These are phyloP conservation scores for Cryptosporidium sp. DNA, from an alignment of 169 alveolate genomes.

Conservation along the genomic window DNA sequence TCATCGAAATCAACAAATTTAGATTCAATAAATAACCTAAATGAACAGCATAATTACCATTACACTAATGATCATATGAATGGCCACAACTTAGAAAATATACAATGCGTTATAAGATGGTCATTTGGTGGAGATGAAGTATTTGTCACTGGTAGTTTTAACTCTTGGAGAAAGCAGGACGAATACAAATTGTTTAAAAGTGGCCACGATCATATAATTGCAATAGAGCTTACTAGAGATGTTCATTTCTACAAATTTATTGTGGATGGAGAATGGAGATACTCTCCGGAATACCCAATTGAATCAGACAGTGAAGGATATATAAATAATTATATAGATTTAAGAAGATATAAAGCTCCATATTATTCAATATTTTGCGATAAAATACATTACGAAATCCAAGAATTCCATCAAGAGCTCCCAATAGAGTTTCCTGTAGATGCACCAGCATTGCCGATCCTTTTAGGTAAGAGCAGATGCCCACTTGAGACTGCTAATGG, in stretches of 20 bases:
- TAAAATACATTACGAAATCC: not conserved
- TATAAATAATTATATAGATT: conserved; percentile 31
- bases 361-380: conserved; percentile 2
- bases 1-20: not conserved
- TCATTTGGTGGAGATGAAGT: conserved; percentile 51
- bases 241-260: conserved; percentile 61
- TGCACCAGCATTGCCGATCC: conserved; percentile 66
- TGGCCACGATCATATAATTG: conserved; percentile 64
- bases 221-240: conserved; percentile 34
- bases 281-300: conserved; percentile 26
- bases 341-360: conserved; percentile 37
- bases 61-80: not conserved
- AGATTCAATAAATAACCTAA: not conserved
- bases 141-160: conserved; percentile 56
- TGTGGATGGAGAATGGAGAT: conserved; percentile 75
- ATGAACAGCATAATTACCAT: not conserved
- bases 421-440: conserved; percentile 72
- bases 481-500: conserved; percentile 38
- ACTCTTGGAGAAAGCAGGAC: conserved; percentile 41
- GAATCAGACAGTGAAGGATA: conserved; percentile 29
- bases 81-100: not conserved
- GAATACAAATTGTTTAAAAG: conserved; percentile 39
- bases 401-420: conserved; percentile 38
- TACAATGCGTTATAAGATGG: conserved; percentile 66
- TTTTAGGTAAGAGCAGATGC: conserved; percentile 57